These are phyloP conservation scores for Physaria fendleri DNA, from an alignment of 345 rosid genomes.

Conservation along the genomic window DNA sequence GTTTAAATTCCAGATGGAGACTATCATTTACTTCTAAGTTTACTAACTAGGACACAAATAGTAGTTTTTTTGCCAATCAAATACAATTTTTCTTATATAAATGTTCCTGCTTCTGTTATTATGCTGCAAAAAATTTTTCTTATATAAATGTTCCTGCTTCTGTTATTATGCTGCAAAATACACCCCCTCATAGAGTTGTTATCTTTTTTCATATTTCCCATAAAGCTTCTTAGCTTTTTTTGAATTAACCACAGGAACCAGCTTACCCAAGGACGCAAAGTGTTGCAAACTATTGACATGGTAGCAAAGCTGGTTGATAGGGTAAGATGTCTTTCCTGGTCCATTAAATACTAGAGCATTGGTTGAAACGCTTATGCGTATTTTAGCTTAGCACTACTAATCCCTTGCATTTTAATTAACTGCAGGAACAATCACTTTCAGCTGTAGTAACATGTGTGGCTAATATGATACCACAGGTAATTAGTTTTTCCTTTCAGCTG, in stretches of 20 bases:
- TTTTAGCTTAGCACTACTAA: not conserved
- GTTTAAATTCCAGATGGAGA: not conserved
- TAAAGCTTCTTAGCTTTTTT: constrained; percentile 5
- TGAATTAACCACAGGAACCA: constrained; percentile 49
- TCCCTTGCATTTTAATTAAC: constrained; percentile 1
- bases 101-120: not conserved
- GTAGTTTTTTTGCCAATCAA: no score
- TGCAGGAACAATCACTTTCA: constrained; percentile 89
- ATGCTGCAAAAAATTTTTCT: no score
- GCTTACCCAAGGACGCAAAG: constrained; percentile 87
- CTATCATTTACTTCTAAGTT: not conserved
- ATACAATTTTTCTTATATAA: not conserved
- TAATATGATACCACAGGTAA: constrained; percentile 87
- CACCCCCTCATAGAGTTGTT: not conserved
- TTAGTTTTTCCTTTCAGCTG: constrained; percentile 53
- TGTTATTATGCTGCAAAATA: not conserved
- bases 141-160: not conserved
- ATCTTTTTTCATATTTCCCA: not conserved
- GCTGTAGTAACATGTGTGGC: constrained; percentile 81
- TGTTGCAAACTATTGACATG: constrained; percentile 68
- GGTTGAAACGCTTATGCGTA: not conserved
- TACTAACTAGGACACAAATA: not conserved
- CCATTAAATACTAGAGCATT: not conserved
- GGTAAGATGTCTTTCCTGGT: constrained; percentile 37
- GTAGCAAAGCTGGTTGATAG: constrained; percentile 68